Evolutionary conservation across 2,329 filamentous ascomycete species (phyloP).

Genomic region (Eutypa lata): DNA sequence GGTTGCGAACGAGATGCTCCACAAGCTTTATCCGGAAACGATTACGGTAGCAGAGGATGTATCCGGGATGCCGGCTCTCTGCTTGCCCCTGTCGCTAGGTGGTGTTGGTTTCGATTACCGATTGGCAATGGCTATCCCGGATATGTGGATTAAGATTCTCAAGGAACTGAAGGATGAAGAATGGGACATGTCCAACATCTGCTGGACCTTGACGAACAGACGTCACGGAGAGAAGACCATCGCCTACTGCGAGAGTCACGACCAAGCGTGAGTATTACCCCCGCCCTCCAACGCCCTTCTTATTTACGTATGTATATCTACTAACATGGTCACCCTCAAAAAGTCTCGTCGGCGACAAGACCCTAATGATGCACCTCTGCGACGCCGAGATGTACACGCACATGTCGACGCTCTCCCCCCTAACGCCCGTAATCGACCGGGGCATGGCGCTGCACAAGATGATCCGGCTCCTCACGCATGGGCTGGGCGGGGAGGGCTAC

Average conservation of each 20-base stretch:
- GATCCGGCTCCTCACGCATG: conserved; percentile 91
- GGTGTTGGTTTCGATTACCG: conserved; percentile 97
- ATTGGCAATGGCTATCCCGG: conserved; percentile 94
- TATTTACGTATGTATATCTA: too few relatives aligned
- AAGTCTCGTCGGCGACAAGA: conserved; percentile 95
- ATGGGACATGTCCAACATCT: conserved; percentile 86
- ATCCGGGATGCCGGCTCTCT: conserved; percentile 97
- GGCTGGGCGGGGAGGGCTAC: conserved; percentile 90
- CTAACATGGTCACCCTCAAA: conserved; percentile 16
- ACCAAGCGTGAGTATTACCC: conserved; percentile 75
- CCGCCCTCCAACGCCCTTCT: background rate
- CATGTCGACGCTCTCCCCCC: conserved; percentile 83
- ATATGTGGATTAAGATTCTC: conserved; percentile 98
- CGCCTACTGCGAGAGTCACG: conserved; percentile 94
- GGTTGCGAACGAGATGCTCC: conserved; percentile 94
- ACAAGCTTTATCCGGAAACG: conserved; percentile 78
- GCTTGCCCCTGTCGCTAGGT: conserved; percentile 77
- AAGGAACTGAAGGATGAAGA: conserved; percentile 90
- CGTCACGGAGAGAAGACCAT: conserved; percentile 97
- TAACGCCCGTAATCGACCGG: conserved; percentile 85
- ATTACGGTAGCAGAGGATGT: conserved; percentile 97
- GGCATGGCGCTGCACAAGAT: conserved; percentile 95
- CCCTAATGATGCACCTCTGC: conserved; percentile 95
- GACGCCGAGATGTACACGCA: conserved; percentile 97
- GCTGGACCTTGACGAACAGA: conserved; percentile 85